Evolutionary conservation across 2,329 filamentous ascomycete genomes (phyloP).

Genomic region (Orbilia ellipsospora): DNA sequence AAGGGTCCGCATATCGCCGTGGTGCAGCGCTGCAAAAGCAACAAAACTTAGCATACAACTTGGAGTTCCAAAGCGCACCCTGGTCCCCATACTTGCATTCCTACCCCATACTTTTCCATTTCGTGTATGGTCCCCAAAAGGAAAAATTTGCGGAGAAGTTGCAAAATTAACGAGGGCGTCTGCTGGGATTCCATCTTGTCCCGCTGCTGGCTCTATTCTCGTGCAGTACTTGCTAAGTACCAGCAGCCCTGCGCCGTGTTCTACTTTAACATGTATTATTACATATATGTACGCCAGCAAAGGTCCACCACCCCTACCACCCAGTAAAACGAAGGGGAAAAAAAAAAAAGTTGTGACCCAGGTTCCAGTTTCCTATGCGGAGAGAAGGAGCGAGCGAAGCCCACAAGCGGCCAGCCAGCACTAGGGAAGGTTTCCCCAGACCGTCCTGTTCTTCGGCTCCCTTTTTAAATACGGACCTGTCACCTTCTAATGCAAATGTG

Average conservation of each 20-base stretch:
- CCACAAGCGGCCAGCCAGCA: too few species aligned
- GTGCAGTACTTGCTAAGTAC: background rate
- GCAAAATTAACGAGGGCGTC: constrained; percentile 44
- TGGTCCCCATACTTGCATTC: constrained; percentile 40
- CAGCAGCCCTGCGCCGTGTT: background rate
- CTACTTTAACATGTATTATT: too few species aligned
- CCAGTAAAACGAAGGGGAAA: background rate
- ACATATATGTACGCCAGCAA: constrained; percentile 1
- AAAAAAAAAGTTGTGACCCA: constrained; percentile 17
- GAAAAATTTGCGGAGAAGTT: constrained; percentile 54
- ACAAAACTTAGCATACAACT: constrained; percentile 22
- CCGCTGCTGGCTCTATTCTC: background rate
- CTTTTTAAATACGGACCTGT: constrained; percentile 55
- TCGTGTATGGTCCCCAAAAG: constrained; percentile 51
- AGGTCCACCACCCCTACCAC: background rate
- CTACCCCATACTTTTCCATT: constrained; percentile 53
- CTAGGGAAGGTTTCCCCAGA: constrained; percentile 42
- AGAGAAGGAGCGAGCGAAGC: constrained; percentile 22
- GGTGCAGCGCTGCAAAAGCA: constrained; percentile 45
- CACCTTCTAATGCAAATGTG: constrained; percentile 34
- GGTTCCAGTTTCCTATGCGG: constrained; percentile 49
- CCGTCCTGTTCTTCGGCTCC: constrained; percentile 50
- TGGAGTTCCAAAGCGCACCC: constrained; percentile 34
- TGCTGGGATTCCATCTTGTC: constrained; percentile 30
- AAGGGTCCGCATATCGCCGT: constrained; percentile 50